phyloP scores from a whole-genome alignment of 768 basidiomycete species.

The Rubroboletus satanas region DNA sequence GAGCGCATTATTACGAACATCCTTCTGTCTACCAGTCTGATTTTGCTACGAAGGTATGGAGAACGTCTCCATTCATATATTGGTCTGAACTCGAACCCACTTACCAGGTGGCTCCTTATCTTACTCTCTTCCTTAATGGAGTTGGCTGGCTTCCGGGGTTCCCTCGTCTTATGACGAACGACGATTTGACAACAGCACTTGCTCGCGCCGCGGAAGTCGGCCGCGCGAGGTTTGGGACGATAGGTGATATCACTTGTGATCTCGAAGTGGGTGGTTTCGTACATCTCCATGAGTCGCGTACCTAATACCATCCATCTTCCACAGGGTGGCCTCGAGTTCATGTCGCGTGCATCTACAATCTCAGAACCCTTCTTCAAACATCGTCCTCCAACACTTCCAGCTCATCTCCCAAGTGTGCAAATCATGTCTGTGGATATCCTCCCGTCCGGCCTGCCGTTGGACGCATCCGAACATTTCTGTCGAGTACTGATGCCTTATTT shows the following conservation, averaged over 20 bases:
- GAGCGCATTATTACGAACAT: slow-evolving; percentile 68
- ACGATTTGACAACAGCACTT: slow-evolving; percentile 52
- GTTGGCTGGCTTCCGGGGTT: slow-evolving; percentile 77
- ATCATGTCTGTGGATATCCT: slow-evolving; percentile 93
- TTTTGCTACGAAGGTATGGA: slow-evolving; percentile 61
- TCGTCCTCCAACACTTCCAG: slow-evolving; percentile 39
- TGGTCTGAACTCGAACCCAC: neutral
- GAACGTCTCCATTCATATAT: neutral
- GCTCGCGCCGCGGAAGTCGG: slow-evolving; percentile 46
- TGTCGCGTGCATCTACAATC: slow-evolving; percentile 73
- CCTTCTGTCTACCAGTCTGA: slow-evolving; percentile 62
- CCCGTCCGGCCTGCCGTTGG: slow-evolving; percentile 77
- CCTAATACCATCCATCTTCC: neutral
- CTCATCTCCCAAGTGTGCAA: slow-evolving; percentile 53
- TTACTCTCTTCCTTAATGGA: slow-evolving; percentile 83
- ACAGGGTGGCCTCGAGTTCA: slow-evolving; percentile 83
- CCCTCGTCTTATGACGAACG: slow-evolving; percentile 74
- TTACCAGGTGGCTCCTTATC: slow-evolving; percentile 75
- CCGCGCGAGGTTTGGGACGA: slow-evolving; percentile 57
- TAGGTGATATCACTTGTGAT: slow-evolving; percentile 91
- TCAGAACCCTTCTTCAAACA: slow-evolving; percentile 66
- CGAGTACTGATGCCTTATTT: slow-evolving; percentile 65
- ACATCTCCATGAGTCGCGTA: neutral
- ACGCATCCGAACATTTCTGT: slow-evolving; percentile 79
- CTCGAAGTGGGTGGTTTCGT: slow-evolving; percentile 50